Conservation (phyloP, 2,329 filamentous ascomycete species). For the Epichloe scottii region DNA sequence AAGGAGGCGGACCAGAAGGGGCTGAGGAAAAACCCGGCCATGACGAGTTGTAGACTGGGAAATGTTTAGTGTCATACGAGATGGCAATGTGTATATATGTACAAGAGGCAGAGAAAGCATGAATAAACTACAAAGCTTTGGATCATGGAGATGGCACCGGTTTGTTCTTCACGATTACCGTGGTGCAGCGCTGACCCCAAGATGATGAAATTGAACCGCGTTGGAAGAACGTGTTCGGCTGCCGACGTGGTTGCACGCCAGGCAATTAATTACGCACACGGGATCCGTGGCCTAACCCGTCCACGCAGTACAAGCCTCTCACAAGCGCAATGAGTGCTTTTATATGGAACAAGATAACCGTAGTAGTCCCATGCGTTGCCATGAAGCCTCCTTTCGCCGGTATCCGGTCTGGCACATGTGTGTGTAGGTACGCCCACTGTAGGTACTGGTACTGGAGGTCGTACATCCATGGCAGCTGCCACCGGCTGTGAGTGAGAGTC, state of each 20-base stretch:
- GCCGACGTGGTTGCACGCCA: too few species aligned
- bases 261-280: too few species aligned
- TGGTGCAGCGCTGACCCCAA: too few species aligned
- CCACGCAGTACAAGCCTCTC: background rate
- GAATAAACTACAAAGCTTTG: conserved; percentile 2
- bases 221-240: too few species aligned
- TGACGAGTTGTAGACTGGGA: conserved; percentile 22
- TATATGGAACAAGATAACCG: background rate
- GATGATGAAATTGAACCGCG: too few species aligned
- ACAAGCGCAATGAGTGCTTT: background rate
- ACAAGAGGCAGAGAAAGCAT: background rate
- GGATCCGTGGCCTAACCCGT: background rate
- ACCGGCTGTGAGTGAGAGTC: background rate
- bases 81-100: conserved; percentile 2
- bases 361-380: too few species aligned
- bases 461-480: background rate
- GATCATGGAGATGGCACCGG: background rate
- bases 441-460: too few species aligned
- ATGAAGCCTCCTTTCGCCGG: background rate
- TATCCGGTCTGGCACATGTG: background rate
- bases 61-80: background rate
- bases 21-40: conserved; percentile 14
- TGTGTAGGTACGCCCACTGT: too few species aligned
- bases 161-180: background rate
- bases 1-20: conserved; percentile 8